A percentile compares a stretch with the other conserved stretches of the same genome.
phyloP scores from a whole-genome alignment of 139 green algal species.

The Chlamydomonas urium region DNA sequence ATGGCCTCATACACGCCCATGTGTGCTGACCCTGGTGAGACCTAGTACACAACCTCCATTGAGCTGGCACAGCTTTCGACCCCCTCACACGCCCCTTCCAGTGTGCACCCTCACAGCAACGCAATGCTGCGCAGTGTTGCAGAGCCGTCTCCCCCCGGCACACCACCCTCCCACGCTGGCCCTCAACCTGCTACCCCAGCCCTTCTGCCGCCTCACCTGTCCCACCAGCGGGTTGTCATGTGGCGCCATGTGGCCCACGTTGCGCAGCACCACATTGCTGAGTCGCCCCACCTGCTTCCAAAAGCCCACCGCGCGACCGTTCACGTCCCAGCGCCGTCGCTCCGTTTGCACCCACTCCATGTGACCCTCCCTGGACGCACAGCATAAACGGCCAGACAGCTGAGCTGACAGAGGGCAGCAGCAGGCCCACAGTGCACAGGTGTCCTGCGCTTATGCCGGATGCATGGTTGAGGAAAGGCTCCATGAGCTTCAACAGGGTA shows the following conservation, averaged over 20 bases:
- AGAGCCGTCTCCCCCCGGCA: not conserved
- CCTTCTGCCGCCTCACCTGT: not conserved
- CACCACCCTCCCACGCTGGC: not conserved
- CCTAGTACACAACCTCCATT: not conserved
- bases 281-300: slow-evolving; percentile 25
- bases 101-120: not conserved
- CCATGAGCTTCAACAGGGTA: too few relatives aligned
- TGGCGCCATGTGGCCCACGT: slow-evolving; percentile 51
- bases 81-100: not conserved
- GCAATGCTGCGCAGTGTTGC: not conserved
- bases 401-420: too few relatives aligned
- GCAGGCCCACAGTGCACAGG: too few relatives aligned
- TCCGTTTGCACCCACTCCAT: too few relatives aligned
- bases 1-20: not conserved
- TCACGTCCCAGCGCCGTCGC: slow-evolving; percentile 26
- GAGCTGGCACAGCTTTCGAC: not conserved
- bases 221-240: slow-evolving; percentile 44
- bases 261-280: slow-evolving; percentile 41
- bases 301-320: slow-evolving; percentile 24
- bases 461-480: too few relatives aligned
- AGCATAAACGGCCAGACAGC: too few relatives aligned
- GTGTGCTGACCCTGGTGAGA: not conserved
- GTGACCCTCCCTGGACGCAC: too few relatives aligned
- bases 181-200: too few relatives aligned
- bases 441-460: too few relatives aligned